Base-by-base conservation (phyloP, 345 rosid genomes). In the Chamaenerion angustifolium region DNA sequence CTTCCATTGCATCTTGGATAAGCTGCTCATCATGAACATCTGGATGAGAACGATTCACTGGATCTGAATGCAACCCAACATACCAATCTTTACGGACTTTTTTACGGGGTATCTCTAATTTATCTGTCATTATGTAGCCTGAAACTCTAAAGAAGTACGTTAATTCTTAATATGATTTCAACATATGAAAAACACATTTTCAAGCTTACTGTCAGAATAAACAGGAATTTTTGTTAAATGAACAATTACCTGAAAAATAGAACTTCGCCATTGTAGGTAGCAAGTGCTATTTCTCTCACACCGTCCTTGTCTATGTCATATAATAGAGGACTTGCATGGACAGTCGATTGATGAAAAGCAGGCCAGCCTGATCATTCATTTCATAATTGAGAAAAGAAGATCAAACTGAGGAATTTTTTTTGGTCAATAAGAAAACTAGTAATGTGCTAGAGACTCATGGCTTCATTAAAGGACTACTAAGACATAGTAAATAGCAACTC, bases 231-330 rank as follows among this genome's bases (percentile, higher is more conserved):
- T 31, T 31, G 37, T 31, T 31, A 31, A 31, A 31, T 54, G 8
- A 12, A 43, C 15, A 65, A 69, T n/a, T 65, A 85, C 99, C 99
- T 88, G 75, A 93, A 93, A 64, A 88, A 93, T 42, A 85, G 71
- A 50, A 93, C 92, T 61, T 88, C 95, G 11, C 95, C 99, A 55
- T 93, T 93, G 73, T 88, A 93, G 46, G 97, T 88, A 27, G 97
- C 99, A 68, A 93, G 63, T 56, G 87, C 82, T 61, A 93, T 88
- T 74, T 93, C 99, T 68, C 88, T 82, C 60, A 77, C 85, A 55
- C 97, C 97, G 64, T 93, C 99, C 72, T 83, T 85, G 70, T 93
- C 99, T 53, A 93, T 85, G 66, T 93, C 99, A 48, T 73, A 85
- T 11, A 88, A 73, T 51, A 93, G 83, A 64, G 99, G 99, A 68